Conservation (phyloP, 2,329 filamentous ascomycete species). For the Fusarium irregulare region DNA sequence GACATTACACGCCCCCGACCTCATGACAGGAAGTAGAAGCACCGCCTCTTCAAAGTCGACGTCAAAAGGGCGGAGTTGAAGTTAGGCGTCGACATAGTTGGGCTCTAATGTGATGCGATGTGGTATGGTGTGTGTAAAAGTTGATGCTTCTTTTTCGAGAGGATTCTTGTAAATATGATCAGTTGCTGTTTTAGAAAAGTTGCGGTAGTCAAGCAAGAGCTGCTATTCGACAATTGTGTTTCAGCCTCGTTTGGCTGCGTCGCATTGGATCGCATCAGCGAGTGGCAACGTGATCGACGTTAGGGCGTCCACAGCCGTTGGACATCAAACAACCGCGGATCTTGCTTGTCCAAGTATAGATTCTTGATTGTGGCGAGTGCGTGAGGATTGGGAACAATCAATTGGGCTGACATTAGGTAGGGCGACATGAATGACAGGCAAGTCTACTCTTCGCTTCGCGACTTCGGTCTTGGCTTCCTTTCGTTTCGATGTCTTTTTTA, state of each 20-base stretch:
- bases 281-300: conserved; percentile 43
- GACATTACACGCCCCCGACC: conserved; percentile 4
- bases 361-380: conserved; percentile 29
- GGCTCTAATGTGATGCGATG: conserved; percentile 10
- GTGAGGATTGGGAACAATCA: neutral
- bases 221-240: conserved; percentile 34
- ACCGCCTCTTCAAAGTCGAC: neutral
- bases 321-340: conserved; percentile 22
- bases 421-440: conserved; percentile 22
- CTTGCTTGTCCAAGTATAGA: neutral
- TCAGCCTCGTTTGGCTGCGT: conserved; percentile 40
- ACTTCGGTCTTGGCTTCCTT: neutral
- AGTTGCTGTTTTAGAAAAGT: conserved; percentile 7
- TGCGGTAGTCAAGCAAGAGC: conserved; percentile 12
- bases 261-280: conserved; percentile 37
- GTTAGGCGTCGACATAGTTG: conserved; percentile 32
- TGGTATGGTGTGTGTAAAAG: neutral
- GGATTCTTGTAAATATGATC: conserved; percentile 17
- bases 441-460: conserved; percentile 1
- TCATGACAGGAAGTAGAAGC: neutral
- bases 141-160: conserved; percentile 9
- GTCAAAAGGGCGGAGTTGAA: conserved; percentile 13
- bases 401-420: conserved; percentile 38
- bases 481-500: neutral
- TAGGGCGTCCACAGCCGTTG: conserved; percentile 25